Conservation (phyloP, 169 alveolate species). For the Eimeria falciformis region DNA sequence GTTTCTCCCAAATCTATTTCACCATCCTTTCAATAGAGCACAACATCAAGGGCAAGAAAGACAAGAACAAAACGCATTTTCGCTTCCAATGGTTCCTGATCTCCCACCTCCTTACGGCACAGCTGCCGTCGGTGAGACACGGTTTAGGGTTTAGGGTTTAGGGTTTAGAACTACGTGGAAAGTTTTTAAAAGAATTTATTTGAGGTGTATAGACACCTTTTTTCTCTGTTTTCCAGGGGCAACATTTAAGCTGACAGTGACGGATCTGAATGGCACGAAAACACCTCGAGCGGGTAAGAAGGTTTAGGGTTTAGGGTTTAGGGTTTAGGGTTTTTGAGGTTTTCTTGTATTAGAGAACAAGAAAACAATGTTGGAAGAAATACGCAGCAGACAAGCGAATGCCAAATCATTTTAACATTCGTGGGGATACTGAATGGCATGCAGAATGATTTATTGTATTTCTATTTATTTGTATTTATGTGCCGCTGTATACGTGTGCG, state of each 20-base stretch:
- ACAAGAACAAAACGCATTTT: background rate
- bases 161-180: background rate
- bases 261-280: slow-evolving; percentile 67
- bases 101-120: slow-evolving; percentile 56
- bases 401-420: too few relatives aligned
- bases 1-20: background rate
- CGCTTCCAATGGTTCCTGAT: slow-evolving; percentile 14
- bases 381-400: too few relatives aligned
- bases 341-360: background rate
- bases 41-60: background rate
- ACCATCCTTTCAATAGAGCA: background rate
- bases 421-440: too few relatives aligned
- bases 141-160: background rate
- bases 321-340: slow-evolving; percentile 16
- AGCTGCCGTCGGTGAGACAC: slow-evolving; percentile 42
- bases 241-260: slow-evolving; percentile 51
- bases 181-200: background rate
- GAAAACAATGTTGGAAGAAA: too few relatives aligned
- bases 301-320: slow-evolving; percentile 43
- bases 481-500: too few relatives aligned
- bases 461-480: too few relatives aligned
- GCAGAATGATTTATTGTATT: too few relatives aligned
- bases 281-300: slow-evolving; percentile 58
- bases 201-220: background rate
- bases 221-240: slow-evolving; percentile 7